Evolutionary conservation across 2,329 filamentous ascomycete species (phyloP), one percentile per base, ranked within the genome.

Genomic region (Stemphylium vesicarium): DNA sequence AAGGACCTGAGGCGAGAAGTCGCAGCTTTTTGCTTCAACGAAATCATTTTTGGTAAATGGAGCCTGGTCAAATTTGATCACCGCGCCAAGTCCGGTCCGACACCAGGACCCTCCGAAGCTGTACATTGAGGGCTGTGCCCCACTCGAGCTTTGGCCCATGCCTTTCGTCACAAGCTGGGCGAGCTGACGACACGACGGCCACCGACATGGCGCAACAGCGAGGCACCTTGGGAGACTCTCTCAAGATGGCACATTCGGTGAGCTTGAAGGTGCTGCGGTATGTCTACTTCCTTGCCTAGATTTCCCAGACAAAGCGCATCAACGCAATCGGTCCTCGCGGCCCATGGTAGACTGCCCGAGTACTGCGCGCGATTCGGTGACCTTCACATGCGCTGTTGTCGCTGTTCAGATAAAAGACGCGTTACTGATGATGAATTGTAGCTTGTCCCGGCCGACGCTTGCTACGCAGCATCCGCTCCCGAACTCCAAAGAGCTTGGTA

Each of bases 181-280:
- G 37, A 48, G 18, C 31, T 53, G 26, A 46, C 44, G 50, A 36
- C 29, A 54, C 36, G 40, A 56, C 43, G 33, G 40, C 38, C 46
- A 39, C 53, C 36, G 49, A 51, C 51, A 77, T 77, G 75, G 71
- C 75, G 45, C 75, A 77, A 57, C 71, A 75, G 47, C 73, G 76
- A 43, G 69, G 70, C 16, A 76, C 75, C 7, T 66, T 69, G 56
- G 73, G 73, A 11, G 74, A 78, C 22, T 69, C 69, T 40, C 59
- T 76, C 39, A 76, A 75, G 56, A 72, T 72, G 4, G 91, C 94
- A 0, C 95, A 98, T 75, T 86, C 88, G 13, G 82, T 91, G 60
- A 93, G 96, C 58, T 80, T 98, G 42, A 95, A 96, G 77, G 87
- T 89, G 13, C 79, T 98, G 49, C 81, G 97, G 51, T 96, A 90